Conservation (phyloP, 305 asterid genomes). For the Fraxinus latifolia region DNA sequence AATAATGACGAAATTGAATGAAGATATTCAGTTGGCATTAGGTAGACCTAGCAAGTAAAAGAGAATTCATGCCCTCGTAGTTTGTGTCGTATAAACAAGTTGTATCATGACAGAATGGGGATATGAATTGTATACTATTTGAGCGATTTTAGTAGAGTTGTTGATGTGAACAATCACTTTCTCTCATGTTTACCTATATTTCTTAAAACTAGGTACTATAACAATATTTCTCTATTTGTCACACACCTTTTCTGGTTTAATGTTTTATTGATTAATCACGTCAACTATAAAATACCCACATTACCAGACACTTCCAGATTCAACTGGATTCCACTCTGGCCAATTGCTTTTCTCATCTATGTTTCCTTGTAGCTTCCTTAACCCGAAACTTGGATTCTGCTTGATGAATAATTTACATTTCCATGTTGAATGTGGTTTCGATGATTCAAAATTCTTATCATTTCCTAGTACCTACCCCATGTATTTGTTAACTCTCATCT, state of each 20-base stretch:
- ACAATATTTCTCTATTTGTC: background rate
- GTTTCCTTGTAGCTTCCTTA: background rate
- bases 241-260: background rate
- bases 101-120: background rate
- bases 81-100: background rate
- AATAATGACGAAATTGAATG: background rate
- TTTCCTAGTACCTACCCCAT: background rate
- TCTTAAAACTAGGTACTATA: background rate
- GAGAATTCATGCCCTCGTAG: background rate
- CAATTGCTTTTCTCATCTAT: background rate
- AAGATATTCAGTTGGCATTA: background rate
- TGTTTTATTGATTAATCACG: background rate
- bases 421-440: background rate
- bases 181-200: background rate
- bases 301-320: background rate
- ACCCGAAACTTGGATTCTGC: background rate
- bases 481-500: background rate
- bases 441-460: background rate
- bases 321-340: background rate
- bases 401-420: background rate
- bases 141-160: background rate
- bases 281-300: background rate
- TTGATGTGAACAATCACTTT: background rate
- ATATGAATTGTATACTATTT: background rate
- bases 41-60: background rate